Percentiles rank a stretch among this genome's conserved stretches.
Conservation (phyloP, 2,329 filamentous ascomycete species). For the Clonostachys chloroleuca region DNA sequence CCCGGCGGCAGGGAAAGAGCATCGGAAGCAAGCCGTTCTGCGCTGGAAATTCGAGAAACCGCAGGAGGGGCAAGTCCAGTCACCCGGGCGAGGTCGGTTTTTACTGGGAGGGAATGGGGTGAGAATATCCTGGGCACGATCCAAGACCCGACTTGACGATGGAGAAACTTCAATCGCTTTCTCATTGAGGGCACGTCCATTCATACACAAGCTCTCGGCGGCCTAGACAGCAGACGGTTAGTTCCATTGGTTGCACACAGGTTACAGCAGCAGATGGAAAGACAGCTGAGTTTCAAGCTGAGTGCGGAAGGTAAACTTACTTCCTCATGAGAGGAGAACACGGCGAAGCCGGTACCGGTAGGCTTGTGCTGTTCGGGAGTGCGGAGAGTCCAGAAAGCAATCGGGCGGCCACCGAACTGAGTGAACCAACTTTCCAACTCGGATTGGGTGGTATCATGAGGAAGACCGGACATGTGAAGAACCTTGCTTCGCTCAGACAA, state of each 20-base stretch:
- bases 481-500: constrained; percentile 96
- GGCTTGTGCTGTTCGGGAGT: constrained; percentile 99
- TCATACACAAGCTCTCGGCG: constrained; percentile 98
- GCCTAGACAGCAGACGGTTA: constrained; percentile 51
- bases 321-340: constrained; percentile 99
- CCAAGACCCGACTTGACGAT: constrained; percentile 92
- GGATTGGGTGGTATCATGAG: constrained; percentile 96
- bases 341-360: constrained; percentile 96
- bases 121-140: constrained; percentile 91
- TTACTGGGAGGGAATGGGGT: constrained; percentile 98
- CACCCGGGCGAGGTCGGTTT: constrained; percentile 92
- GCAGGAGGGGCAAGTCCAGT: constrained; percentile 98
- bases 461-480: constrained; percentile 93
- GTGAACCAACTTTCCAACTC: constrained; percentile 99
- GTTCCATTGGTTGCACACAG: neutral
- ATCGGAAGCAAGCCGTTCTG: constrained; percentile 96
- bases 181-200: constrained; percentile 94
- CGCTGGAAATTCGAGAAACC: constrained; percentile 99
- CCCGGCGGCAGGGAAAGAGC: constrained; percentile 94
- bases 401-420: constrained; percentile 94
- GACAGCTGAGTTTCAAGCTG: too few species aligned
- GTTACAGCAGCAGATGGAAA: neutral
- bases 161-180: constrained; percentile 99
- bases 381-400: constrained; percentile 97
- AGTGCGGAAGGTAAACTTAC: constrained; percentile 46